phyloP scores from a whole-genome alignment of 306 rosid species.

The Dicorynia guianensis region DNA sequence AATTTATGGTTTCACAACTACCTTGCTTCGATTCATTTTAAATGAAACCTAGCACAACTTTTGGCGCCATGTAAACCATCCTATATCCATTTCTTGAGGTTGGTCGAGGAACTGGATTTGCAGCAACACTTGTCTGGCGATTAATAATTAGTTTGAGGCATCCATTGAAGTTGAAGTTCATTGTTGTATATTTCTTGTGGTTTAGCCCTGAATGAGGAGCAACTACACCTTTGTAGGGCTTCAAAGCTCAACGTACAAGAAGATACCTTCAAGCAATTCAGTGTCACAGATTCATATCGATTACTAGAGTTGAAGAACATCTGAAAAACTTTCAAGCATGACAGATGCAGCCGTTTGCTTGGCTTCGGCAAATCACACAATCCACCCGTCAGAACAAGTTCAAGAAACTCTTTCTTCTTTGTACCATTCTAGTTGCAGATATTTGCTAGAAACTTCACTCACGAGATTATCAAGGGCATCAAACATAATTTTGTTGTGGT shows the following conservation, averaged over 20 bases:
- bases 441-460: too few relatives aligned
- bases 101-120: too few relatives aligned
- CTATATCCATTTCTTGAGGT: too few relatives aligned
- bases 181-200: too few relatives aligned
- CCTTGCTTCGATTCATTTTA: too few relatives aligned
- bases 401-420: slow-evolving; percentile 37
- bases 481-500: slow-evolving; percentile 42
- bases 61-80: too few relatives aligned
- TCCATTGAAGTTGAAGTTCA: background rate
- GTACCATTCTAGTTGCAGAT: slow-evolving; percentile 38
- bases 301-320: slow-evolving; percentile 45
- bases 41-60: too few relatives aligned
- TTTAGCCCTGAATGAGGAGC: too few relatives aligned
- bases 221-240: background rate
- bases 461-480: slow-evolving; percentile 46
- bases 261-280: slow-evolving; percentile 34
- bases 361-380: slow-evolving; percentile 32
- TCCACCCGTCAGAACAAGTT: slow-evolving; percentile 33
- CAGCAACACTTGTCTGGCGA: too few relatives aligned
- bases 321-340: slow-evolving; percentile 41
- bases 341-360: slow-evolving; percentile 36
- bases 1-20: too few relatives aligned
- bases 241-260: background rate
- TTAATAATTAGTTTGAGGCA: background rate
- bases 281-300: slow-evolving; percentile 40